phyloP scores from a whole-genome alignment of 495 filamentous ascomycete species.

The Xylaria palmicola region DNA sequence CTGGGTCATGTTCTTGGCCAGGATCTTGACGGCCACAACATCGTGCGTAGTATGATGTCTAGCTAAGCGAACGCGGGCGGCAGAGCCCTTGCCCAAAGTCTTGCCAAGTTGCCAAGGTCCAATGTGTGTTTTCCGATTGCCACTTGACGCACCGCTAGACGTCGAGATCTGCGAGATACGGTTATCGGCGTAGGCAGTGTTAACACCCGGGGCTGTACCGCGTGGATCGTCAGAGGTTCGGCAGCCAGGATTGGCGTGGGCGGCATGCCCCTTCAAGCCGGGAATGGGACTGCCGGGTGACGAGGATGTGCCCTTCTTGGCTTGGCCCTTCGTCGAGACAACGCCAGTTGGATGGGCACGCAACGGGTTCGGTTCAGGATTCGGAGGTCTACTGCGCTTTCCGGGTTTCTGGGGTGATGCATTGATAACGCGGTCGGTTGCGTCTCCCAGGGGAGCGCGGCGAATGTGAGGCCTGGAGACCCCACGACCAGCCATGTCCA shows the following conservation, averaged over 20 bases:
- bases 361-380: slow-evolving; percentile 19
- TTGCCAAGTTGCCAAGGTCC: slow-evolving; percentile 91
- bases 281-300: slow-evolving; percentile 12
- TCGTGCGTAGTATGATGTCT: slow-evolving; percentile 72
- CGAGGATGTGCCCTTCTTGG: background rate
- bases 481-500: slow-evolving; percentile 37
- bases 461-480: slow-evolving; percentile 25
- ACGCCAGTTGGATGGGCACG: slow-evolving; percentile 25
- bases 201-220: slow-evolving; percentile 38
- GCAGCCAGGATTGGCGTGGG: slow-evolving; percentile 12
- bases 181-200: slow-evolving; percentile 54
- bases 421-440: slow-evolving; percentile 47
- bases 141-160: slow-evolving; percentile 60
- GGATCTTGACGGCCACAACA: slow-evolving; percentile 88
- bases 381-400: slow-evolving; percentile 12
- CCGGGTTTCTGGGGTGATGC: slow-evolving; percentile 18
- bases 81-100: slow-evolving; percentile 81
- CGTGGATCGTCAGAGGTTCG: slow-evolving; percentile 1
- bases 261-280: slow-evolving; percentile 18
- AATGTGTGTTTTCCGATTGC: slow-evolving; percentile 70
- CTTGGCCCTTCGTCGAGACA: slow-evolving; percentile 10
- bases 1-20: slow-evolving; percentile 71
- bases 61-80: slow-evolving; percentile 78
- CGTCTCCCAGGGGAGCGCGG: slow-evolving; percentile 48
- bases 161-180: slow-evolving; percentile 73